Base-by-base conservation (phyloP, 2,329 filamentous ascomycete species). In the Fusarium robinianum region DNA sequence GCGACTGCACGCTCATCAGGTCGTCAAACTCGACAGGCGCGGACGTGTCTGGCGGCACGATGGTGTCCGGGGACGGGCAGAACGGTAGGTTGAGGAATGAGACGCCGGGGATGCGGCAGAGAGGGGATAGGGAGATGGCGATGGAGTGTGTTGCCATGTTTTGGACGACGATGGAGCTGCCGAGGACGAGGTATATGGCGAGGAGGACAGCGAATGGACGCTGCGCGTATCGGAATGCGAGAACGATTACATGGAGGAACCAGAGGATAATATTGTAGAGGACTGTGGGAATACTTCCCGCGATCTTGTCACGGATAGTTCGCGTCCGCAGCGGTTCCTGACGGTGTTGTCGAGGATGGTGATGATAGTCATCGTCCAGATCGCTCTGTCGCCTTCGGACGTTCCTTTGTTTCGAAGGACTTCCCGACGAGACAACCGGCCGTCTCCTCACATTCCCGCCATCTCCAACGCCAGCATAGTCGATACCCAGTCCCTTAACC, bases 1-100 rank as follows among this genome's bases (percentile, higher is more conserved):
- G 78, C n/a, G 79, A 74, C 65, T 95, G 88, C 2, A 87, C 80
- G 12, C 76, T 76, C 74, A 94, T 86, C 15, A 95, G 75, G 33
- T 84, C 79, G 51, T 89, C 84, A 55, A 92, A 92, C 58, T 90
- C 84, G 30, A 84, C 71, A 5, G 65, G 66, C 21, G 35, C 41
- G n/a, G 37, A 31, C 23, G 48, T 40, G 24, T 53, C 60, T 3
- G 55, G 53, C 9, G 42, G 66, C 5, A 58, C 46, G 32, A 59
- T 55, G 53, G 55, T 63, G 33, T 56, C 61, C 25, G 51, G 48
- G 35, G 58, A 57, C 5, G 71, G 67, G 53, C 87, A 91, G 57
- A 88, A 86, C 0, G 85, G 78, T 1, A 90, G 69, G 46, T 77
- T 71, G 5, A 90, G 63, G 21, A 79, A 69, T 2, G 80, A 79